Evolutionary conservation across 345 rosid species (phyloP), one percentile per base, ranked within the genome.

Genomic region (Eucalyptus fibrosa): DNA sequence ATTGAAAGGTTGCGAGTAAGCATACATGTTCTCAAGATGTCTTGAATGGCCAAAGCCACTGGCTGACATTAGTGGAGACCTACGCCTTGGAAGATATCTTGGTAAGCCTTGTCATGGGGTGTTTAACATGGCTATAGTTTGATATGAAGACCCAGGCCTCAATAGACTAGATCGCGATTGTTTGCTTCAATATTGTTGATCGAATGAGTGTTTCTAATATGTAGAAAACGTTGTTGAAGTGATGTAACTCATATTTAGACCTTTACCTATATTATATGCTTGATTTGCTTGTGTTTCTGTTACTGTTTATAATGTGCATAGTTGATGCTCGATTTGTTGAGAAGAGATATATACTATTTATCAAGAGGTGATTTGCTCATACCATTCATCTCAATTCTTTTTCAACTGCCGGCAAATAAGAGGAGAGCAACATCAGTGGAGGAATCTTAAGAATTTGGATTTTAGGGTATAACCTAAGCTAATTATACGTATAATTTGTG

Each of bases 371-470:
- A 0, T 17, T 17, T 51, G 55, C 9, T 17, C 4, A 17, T 51
- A 51, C 55, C 55, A 17, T 51, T 51, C 21, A 7, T 17, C 9
- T 17, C 5, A 60, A 60, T 60, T 28, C 69, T 60, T 60, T 60
- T 28, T 60, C 32, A 28, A 1, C 4, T 12, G 2, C 16, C 9
- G 2, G 1, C 32, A 6, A 1, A 60, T 28, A 12, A 2, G 69
- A 12, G 8, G 69, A 60, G 1, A 56, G 30, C 13, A 0, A 24
- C 28, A 56, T 56, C 30, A 24, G 13, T 56, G 62, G 17, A 12
- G 67, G 9, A 15, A n/a, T 65, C 37, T 15, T 30, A 14, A 1
- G 77, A 65, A 6, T n/a, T 4, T 15, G 37, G 77, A 15, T 65
- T 65, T 30, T 30, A 14, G 77, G 77, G 18, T 65, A 65, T n/a